phyloP scores from a whole-genome alignment of 345 rosid species.

The Eucalyptus regnans region DNA sequence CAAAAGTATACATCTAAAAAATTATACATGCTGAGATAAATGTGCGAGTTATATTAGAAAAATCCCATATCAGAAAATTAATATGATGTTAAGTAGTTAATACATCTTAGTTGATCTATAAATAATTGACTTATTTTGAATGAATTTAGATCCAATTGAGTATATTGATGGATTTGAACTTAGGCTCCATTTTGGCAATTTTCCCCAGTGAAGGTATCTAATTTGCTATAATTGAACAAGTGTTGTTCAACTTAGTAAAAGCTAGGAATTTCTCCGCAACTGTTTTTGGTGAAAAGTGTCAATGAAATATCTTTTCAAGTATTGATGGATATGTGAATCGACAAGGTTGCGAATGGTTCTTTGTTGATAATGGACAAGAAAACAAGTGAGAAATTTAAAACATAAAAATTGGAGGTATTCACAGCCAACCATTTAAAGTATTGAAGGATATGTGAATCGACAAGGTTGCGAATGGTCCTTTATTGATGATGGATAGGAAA shows the following conservation, averaged over 20 bases:
- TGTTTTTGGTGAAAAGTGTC: background rate
- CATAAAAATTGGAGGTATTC: background rate
- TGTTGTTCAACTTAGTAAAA: background rate
- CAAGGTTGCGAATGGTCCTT: background rate
- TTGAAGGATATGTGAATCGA: background rate
- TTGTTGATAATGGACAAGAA: background rate
- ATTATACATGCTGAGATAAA: background rate
- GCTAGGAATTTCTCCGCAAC: background rate
- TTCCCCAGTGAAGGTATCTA: accelerated
- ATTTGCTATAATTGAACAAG: background rate
- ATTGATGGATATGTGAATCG: background rate
- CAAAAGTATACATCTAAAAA: too few relatives aligned
- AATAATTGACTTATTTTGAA: too few relatives aligned
- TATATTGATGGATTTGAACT: background rate
- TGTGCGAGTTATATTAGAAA: too few relatives aligned
- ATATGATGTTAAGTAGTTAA: too few relatives aligned
- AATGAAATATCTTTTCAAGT: background rate
- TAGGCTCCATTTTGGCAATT: too few relatives aligned
- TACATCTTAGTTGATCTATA: too few relatives aligned
- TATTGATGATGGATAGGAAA: background rate
- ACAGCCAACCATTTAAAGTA: background rate
- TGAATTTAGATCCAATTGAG: background rate
- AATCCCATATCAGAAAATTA: too few relatives aligned
- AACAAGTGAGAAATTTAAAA: background rate
- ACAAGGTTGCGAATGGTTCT: too few relatives aligned